Evolutionary conservation across 192 early-diverging fungal genomes (phyloP).

Genomic region (Martensiomyces pterosporus): DNA sequence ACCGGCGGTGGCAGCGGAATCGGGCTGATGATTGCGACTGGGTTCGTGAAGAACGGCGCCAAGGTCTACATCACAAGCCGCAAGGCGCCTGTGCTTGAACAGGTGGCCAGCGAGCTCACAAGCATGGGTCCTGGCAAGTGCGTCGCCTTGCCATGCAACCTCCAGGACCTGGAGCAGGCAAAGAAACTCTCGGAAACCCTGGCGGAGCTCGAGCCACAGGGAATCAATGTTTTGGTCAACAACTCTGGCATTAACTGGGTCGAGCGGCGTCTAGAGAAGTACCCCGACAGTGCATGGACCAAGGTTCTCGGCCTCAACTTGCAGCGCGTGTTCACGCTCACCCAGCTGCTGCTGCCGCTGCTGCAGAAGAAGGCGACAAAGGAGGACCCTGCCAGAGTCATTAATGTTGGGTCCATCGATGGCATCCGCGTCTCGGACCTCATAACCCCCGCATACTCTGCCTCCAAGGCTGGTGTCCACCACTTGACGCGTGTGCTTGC

Average conservation of each 20-base stretch:
- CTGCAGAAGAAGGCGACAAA: slow-evolving; percentile 53
- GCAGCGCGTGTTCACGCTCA: slow-evolving; percentile 66
- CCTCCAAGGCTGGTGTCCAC: slow-evolving; percentile 65
- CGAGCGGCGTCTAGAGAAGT: too few relatives aligned
- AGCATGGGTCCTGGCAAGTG: slow-evolving; percentile 59
- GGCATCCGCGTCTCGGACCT: slow-evolving; percentile 43
- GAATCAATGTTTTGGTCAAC: slow-evolving; percentile 74
- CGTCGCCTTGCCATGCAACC: slow-evolving; percentile 60
- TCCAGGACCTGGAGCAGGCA: slow-evolving; percentile 52
- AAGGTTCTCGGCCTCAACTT: slow-evolving; percentile 76
- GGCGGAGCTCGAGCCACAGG: slow-evolving; percentile 34
- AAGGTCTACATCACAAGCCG: slow-evolving; percentile 77
- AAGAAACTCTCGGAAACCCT: slow-evolving; percentile 30
- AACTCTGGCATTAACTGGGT: slow-evolving; percentile 69
- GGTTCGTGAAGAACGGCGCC: slow-evolving; percentile 33
- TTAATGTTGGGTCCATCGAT: slow-evolving; percentile 74
- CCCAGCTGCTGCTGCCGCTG: slow-evolving; percentile 61
- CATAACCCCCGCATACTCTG: slow-evolving; percentile 60
- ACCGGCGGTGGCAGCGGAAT: slow-evolving; percentile 56
- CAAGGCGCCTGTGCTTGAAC: slow-evolving; percentile 50
- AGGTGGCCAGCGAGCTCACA: slow-evolving; percentile 59
- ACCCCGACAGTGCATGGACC: slow-evolving; percentile 53
- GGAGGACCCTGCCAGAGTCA: slow-evolving; percentile 62
- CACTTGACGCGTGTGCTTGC: slow-evolving; percentile 61
- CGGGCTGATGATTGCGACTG: slow-evolving; percentile 27